Base-by-base conservation (phyloP, 1,139 yeast species). In the Ogataea hybrid region DNA sequence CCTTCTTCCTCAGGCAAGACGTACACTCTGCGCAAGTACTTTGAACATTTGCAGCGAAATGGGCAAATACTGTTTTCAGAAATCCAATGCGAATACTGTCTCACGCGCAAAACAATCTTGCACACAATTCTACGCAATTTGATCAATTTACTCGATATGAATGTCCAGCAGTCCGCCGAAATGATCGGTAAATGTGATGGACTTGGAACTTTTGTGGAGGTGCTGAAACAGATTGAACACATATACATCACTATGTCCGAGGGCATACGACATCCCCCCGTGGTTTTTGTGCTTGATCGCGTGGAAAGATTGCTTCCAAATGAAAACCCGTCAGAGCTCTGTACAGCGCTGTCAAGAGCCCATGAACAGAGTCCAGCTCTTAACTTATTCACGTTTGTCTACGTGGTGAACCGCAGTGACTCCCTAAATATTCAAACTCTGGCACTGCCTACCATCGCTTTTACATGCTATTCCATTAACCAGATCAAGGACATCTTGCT, bases 1-100 rank as follows among this genome's bases (percentile, higher is more conserved):
- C 49, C 59, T 4, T 42, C 51, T 23, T 54, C 60, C 9, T 50
- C 63, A 27, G 65, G 65, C 4, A 62, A 62, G 42, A 44, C 61
- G 5, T 51, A 43, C 37, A 51, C 54, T 2, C 22, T 59, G n/a
- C 28, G 27, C 1, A 32, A 33, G 15, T 56, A 53, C 28, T 28
- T 56, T 8, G 12, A 40, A 2, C 25, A 29, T 5, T 35, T 56
- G n/a, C 28, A 39, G 6, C 12, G 32, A 2, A 22, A 22, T 3
- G 35, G 34, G 14, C 35, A 30, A 2, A 25, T 57, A 7, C 29
- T 33, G 2, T 32, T 37, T n/a, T 18, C 45, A 2, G 44, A 43
- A 8, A 42, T 61, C 10, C 49, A 59, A n/a, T 61, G 65, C 38
- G 59, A 56, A 15, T 52, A 44, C 36, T 49, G 56, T 25, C 35